Evolutionary conservation across 2,329 filamentous ascomycete species (phyloP).

Genomic region (Phialemoniopsis sp.): DNA sequence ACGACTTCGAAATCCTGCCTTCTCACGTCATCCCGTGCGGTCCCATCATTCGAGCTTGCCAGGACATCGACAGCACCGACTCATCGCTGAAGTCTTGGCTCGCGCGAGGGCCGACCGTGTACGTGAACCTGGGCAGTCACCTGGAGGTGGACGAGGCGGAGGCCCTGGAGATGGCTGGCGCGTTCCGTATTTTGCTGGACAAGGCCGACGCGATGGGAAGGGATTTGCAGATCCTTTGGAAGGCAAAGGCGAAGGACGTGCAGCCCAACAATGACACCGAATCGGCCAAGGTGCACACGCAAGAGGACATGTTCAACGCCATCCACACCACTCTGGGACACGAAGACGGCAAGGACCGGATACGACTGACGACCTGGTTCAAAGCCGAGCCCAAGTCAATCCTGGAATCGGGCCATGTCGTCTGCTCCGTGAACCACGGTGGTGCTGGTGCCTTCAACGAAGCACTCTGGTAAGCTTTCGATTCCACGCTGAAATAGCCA

Average conservation of each 20-base stretch:
- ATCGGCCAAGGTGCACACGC: not conserved
- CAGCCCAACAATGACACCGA: not conserved
- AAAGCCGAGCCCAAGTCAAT: conserved; percentile 28
- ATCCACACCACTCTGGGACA: conserved; percentile 15
- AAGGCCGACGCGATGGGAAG: conserved; percentile 27
- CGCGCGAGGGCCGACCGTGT: conserved; percentile 31
- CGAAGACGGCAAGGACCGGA: conserved; percentile 19
- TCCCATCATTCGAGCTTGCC: conserved; percentile 36
- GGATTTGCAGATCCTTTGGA: conserved; percentile 31
- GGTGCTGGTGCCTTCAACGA: conserved; percentile 39
- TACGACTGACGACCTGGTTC: conserved; percentile 35
- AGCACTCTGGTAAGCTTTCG: conserved; percentile 24
- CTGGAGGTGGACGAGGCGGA: conserved; percentile 22
- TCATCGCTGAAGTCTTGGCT: conserved; percentile 37
- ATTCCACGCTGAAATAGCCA: not conserved
- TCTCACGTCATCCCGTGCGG: conserved; percentile 37
- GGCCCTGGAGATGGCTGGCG: conserved; percentile 30
- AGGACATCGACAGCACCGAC: conserved; percentile 27
- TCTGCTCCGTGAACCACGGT: conserved; percentile 39
- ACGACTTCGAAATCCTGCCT: conserved; percentile 26
- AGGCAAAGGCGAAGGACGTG: conserved; percentile 10
- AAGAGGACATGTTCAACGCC: conserved; percentile 1
- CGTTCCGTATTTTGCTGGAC: conserved; percentile 29
- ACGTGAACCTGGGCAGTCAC: conserved; percentile 44
- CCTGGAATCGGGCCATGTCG: conserved; percentile 30